These are phyloP conservation scores for Erucastrum elatum DNA, from an alignment of 345 rosid genomes.

Conservation along the genomic window DNA sequence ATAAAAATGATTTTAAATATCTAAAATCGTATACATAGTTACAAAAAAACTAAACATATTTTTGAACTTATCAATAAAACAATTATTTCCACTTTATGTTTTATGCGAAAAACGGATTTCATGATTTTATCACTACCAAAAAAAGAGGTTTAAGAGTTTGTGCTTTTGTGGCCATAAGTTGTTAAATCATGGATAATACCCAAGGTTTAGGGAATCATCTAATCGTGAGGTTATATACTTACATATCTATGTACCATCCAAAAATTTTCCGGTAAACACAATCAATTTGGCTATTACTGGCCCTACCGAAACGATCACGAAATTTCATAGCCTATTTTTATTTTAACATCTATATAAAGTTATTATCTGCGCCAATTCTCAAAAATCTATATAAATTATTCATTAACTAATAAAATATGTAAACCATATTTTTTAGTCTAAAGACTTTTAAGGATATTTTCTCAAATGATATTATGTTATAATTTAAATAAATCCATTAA, in stretches of 20 bases:
- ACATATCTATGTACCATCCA: not conserved
- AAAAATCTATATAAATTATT: too few species aligned
- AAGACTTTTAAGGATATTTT: not conserved
- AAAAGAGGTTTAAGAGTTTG: not conserved
- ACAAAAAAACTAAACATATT: not conserved
- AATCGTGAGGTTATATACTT: not conserved
- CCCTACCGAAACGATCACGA: too few species aligned
- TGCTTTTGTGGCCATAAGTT: not conserved
- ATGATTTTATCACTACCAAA: not conserved
- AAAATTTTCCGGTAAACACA: not conserved
- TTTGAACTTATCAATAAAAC: not conserved
- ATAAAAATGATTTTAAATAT: too few species aligned
- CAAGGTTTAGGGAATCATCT: not conserved
- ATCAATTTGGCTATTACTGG: not conserved
- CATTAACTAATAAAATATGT: not conserved
- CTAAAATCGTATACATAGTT: too few species aligned
- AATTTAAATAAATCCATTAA: not conserved
- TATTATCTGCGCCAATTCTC: too few species aligned
- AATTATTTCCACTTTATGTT: not conserved
- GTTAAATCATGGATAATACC: not conserved
- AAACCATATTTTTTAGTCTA: not conserved
- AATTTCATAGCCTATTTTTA: not conserved
- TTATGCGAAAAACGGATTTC: not conserved
- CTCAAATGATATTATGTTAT: not conserved
- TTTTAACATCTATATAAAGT: not conserved